These are phyloP conservation scores for Colletotrichum sp. DNA, from an alignment of 2,329 filamentous ascomycete species.

Conservation along the genomic window DNA sequence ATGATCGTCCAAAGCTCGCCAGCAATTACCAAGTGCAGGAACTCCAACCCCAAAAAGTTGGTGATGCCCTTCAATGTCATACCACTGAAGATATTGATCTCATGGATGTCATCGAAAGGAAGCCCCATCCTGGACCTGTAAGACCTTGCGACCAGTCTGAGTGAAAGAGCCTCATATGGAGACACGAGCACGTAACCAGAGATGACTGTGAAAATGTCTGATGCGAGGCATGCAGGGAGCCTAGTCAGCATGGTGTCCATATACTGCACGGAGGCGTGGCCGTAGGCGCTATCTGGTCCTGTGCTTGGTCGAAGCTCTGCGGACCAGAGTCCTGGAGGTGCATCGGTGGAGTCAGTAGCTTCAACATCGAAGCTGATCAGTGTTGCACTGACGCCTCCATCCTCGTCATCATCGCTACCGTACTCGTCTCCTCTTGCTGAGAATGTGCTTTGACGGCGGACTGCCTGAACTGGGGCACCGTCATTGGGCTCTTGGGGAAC, in stretches of 20 bases:
- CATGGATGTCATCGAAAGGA: constrained; percentile 42
- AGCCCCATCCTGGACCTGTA: constrained; percentile 44
- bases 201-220: constrained; percentile 51
- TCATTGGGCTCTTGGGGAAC: background rate
- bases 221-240: constrained; percentile 52
- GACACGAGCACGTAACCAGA: constrained; percentile 45
- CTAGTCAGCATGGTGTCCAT: constrained; percentile 55
- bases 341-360: constrained; percentile 56
- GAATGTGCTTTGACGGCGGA: constrained; percentile 50
- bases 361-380: constrained; percentile 68
- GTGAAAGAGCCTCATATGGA: constrained; percentile 51
- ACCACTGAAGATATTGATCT: constrained; percentile 38
- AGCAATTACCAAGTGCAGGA: constrained; percentile 48
- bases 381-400: constrained; percentile 59
- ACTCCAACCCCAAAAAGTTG: constrained; percentile 52
- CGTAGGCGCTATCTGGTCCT: constrained; percentile 30
- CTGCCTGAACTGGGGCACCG: constrained; percentile 33
- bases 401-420: constrained; percentile 61
- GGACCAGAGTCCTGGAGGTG: constrained; percentile 59
- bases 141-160: constrained; percentile 49
- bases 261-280: constrained; percentile 38
- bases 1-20: constrained; percentile 51
- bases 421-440: constrained; percentile 57
- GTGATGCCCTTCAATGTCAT: constrained; percentile 42
- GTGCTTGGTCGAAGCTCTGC: constrained; percentile 61